Percentiles rank a stretch among this genome's conserved stretches.
Evolutionary conservation across 2,329 filamentous ascomycete genomes (phyloP).

Genomic region (Colletotrichum cereale): DNA sequence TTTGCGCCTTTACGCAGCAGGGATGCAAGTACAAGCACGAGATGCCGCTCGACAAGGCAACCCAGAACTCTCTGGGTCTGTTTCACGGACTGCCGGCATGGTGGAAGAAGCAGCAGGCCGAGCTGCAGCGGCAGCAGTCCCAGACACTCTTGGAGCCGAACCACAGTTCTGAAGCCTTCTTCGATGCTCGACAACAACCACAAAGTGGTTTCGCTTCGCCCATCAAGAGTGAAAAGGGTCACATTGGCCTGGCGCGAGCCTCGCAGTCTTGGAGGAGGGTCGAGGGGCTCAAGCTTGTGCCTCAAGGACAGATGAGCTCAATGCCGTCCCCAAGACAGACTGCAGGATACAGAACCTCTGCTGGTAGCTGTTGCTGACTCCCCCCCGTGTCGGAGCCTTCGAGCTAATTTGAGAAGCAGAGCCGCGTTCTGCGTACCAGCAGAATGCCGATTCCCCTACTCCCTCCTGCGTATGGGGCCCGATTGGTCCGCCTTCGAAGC

Average conservation of each 20-base stretch:
- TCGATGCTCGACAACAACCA: constrained; percentile 3
- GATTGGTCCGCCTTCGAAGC: constrained; percentile 46
- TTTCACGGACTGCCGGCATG: constrained; percentile 72
- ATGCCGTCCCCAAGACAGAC: background rate
- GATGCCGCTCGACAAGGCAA: constrained; percentile 79
- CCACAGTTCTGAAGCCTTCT: constrained; percentile 2
- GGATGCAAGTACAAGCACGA: constrained; percentile 93
- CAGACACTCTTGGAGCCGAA: constrained; percentile 14
- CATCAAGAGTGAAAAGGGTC: constrained; percentile 12
- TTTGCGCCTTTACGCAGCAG: constrained; percentile 87
- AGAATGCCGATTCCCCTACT: constrained; percentile 24
- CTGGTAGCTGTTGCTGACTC: background rate
- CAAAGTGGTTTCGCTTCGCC: constrained; percentile 7
- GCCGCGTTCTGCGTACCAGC: constrained; percentile 10
- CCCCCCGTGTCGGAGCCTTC: background rate
- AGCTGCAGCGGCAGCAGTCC: constrained; percentile 49
- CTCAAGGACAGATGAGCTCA: constrained; percentile 18
- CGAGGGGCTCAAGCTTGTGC: background rate
- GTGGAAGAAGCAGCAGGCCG: constrained; percentile 69
- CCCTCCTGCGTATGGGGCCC: constrained; percentile 47
- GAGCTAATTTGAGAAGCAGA: background rate
- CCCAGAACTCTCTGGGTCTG: constrained; percentile 78
- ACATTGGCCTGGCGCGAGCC: constrained; percentile 18
- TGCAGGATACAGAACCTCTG: constrained; percentile 6
- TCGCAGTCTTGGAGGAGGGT: constrained; percentile 32